These are phyloP conservation scores for Aspergillus novoparasiticus DNA, from an alignment of 2,329 filamentous ascomycete species.

Conservation along the genomic window DNA sequence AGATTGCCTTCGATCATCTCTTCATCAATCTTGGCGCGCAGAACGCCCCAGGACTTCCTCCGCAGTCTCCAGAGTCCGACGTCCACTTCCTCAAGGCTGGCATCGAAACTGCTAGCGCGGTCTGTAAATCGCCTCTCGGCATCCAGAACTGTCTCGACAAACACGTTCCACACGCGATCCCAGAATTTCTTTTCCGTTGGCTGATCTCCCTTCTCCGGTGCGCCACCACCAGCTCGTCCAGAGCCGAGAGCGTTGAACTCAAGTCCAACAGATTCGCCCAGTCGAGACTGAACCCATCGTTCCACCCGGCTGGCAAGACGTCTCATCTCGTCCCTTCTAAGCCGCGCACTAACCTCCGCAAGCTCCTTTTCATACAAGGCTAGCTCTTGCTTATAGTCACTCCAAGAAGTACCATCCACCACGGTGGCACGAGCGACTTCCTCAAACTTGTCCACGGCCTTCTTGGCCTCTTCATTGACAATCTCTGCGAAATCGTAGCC, in stretches of 20 bases:
- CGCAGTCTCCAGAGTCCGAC: constrained; percentile 90
- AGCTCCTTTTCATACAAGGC: constrained; percentile 85
- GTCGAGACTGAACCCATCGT: constrained; percentile 85
- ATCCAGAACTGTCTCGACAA: constrained; percentile 78
- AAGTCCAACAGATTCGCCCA: constrained; percentile 83
- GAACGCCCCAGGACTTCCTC: constrained; percentile 90
- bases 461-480: constrained; percentile 78
- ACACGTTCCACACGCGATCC: constrained; percentile 92
- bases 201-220: constrained; percentile 76
- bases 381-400: constrained; percentile 79
- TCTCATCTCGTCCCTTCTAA: constrained; percentile 95
- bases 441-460: constrained; percentile 74
- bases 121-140: constrained; percentile 85
- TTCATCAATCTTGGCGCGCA: constrained; percentile 89
- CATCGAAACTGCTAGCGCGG: constrained; percentile 89
- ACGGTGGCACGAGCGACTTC: constrained; percentile 71
- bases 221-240: constrained; percentile 78
- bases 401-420: constrained; percentile 83
- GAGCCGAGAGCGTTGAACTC: constrained; percentile 97
- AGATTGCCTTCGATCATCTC: constrained; percentile 98
- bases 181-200: constrained; percentile 83
- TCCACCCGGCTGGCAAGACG: constrained; percentile 87
- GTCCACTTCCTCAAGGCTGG: constrained; percentile 85
- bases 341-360: constrained; percentile 78
- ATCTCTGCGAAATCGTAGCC: constrained; percentile 95